phyloP scores from a whole-genome alignment of 139 green algal species.

The Cymbomonas tetramitiformis region DNA sequence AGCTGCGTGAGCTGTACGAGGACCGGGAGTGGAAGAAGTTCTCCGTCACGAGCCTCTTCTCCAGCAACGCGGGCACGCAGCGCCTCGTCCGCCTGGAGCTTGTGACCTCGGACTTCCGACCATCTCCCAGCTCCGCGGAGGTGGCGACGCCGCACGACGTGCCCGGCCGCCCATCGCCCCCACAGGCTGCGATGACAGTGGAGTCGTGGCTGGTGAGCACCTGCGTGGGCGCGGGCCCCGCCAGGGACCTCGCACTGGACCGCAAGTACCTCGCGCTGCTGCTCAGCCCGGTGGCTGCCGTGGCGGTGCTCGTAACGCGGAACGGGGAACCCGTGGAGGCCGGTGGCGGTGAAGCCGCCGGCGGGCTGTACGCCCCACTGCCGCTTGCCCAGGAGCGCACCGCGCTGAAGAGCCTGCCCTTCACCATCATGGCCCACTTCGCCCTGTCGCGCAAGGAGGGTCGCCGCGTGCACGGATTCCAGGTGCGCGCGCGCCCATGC shows the following conservation, averaged over 20 bases:
- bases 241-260: constrained; percentile 20
- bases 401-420: background rate
- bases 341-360: background rate
- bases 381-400: background rate
- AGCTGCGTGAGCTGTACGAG: no score
- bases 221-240: constrained; percentile 5
- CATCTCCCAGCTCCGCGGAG: no score
- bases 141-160: no score
- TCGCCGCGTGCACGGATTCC: background rate
- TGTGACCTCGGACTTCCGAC: no score
- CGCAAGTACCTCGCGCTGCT: constrained; percentile 8
- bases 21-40: no score
- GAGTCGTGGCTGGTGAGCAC: constrained; percentile 21
- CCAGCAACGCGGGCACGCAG: no score
- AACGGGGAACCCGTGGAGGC: constrained; percentile 7
- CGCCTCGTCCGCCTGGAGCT: no score
- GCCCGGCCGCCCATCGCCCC: no score
- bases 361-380: background rate
- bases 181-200: no score
- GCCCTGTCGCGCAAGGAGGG: background rate
- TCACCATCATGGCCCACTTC: background rate
- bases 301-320: constrained; percentile 8
- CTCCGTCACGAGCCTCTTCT: no score
- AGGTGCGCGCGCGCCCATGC: no score
- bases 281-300: constrained; percentile 15